phyloP scores from a whole-genome alignment of 768 basidiomycete species.

The Podaxis carcinomalis region DNA sequence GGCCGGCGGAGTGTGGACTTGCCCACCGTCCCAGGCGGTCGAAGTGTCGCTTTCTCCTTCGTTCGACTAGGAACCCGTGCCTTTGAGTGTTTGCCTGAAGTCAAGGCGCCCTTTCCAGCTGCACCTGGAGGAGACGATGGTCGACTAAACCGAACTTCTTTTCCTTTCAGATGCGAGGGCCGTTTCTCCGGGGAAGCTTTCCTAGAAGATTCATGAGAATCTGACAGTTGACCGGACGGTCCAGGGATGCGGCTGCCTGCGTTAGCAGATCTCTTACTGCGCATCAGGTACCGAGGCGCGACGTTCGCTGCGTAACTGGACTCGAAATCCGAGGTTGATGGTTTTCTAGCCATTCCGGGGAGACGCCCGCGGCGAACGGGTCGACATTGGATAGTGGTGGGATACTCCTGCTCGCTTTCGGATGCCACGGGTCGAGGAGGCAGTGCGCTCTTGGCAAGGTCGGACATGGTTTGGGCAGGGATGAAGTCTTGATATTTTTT shows the following conservation, averaged over 20 bases:
- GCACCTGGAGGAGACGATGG: slow-evolving; percentile 40
- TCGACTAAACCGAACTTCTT: slow-evolving; percentile 39
- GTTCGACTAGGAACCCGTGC: slow-evolving; percentile 31
- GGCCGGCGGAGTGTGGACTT: slow-evolving; percentile 57
- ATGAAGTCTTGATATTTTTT: slow-evolving; percentile 77
- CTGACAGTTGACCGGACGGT: slow-evolving; percentile 41
- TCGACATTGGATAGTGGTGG: slow-evolving; percentile 32
- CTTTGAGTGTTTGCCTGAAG: slow-evolving; percentile 31
- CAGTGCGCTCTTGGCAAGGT: slow-evolving; percentile 67
- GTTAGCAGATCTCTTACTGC: slow-evolving; percentile 41
- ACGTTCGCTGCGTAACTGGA: slow-evolving; percentile 91
- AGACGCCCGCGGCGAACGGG: slow-evolving; percentile 45
- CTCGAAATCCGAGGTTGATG: slow-evolving; percentile 83
- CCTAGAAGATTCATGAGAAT: slow-evolving; percentile 61
- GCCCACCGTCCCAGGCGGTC: slow-evolving; percentile 32
- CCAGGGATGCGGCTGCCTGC: slow-evolving; percentile 49
- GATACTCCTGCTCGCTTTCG: slow-evolving; percentile 78
- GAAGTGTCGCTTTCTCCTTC: slow-evolving; percentile 39
- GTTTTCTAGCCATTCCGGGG: slow-evolving; percentile 36
- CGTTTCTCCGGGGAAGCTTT: slow-evolving; percentile 75
- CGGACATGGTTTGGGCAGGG: slow-evolving; percentile 67
- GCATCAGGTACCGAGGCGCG: slow-evolving; percentile 69
- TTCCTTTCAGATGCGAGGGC: slow-evolving; percentile 26
- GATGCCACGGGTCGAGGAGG: slow-evolving; percentile 57
- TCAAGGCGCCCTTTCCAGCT: background rate